Conservation (phyloP, 371 early-diverging fungal genomes). For the Rhizomucor pusillus region DNA sequence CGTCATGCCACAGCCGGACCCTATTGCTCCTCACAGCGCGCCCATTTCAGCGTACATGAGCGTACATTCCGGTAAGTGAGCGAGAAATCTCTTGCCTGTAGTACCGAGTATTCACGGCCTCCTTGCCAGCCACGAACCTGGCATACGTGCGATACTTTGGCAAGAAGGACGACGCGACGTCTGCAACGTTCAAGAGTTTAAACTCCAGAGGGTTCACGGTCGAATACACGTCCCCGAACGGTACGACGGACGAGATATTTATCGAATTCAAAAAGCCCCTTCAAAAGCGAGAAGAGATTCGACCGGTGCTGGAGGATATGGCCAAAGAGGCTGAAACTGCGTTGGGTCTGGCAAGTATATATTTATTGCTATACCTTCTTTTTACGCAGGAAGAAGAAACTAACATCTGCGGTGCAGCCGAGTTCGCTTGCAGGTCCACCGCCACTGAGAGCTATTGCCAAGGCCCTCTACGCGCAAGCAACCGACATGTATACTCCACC, state of each 20-base stretch:
- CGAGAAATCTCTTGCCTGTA: neutral
- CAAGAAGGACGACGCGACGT: too few species aligned
- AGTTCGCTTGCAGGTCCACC: constrained; percentile 40
- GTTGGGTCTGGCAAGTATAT: constrained; percentile 37
- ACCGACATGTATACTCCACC: constrained; percentile 29
- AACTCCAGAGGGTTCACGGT: too few species aligned
- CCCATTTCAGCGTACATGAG: constrained; percentile 48
- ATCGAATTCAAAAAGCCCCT: constrained; percentile 34
- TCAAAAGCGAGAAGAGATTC: constrained; percentile 38
- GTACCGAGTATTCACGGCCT: neutral
- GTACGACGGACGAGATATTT: constrained; percentile 9
- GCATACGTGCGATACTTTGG: too few species aligned
- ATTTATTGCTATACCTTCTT: neutral
- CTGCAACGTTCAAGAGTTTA: too few species aligned
- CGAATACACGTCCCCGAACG: too few species aligned
- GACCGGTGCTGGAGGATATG: constrained; percentile 42
- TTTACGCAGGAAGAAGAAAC: neutral
- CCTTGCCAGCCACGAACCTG: constrained; percentile 33
- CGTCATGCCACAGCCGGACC: too few species aligned
- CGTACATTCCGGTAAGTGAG: constrained; percentile 33
- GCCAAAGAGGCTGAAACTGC: constrained; percentile 48
- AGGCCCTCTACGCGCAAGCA: constrained; percentile 36
- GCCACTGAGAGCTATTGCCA: constrained; percentile 37
- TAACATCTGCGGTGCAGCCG: constrained; percentile 32
- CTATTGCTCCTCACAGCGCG: constrained; percentile 42